Conservation (phyloP, 768 basidiomycete species). For the Artomyces pyxidatus region DNA sequence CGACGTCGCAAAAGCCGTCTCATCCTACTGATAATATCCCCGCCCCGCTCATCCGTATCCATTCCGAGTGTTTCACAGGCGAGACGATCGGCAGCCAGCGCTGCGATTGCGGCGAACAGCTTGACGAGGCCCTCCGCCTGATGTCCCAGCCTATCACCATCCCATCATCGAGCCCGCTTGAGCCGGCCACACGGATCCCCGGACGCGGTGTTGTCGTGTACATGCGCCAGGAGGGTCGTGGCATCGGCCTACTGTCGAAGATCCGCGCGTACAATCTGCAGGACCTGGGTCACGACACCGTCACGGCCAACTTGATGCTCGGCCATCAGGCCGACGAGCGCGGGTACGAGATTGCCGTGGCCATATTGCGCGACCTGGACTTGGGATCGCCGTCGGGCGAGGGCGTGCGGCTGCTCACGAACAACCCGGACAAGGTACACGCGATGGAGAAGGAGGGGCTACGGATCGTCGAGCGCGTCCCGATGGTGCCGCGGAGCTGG, state of each 20-base stretch:
- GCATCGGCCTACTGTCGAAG: constrained; percentile 93
- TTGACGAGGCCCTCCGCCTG: constrained; percentile 92
- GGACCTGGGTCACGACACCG: constrained; percentile 98
- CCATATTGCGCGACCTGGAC: constrained; percentile 83
- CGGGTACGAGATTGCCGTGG: constrained; percentile 85
- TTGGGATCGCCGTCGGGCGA: constrained; percentile 49
- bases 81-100: constrained; percentile 98
- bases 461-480: constrained; percentile 70
- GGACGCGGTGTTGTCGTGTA: constrained; percentile 93
- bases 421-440: constrained; percentile 95
- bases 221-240: constrained; percentile 94
- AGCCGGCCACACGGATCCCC: constrained; percentile 41
- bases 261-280: constrained; percentile 97
- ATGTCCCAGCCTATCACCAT: constrained; percentile 65
- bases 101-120: constrained; percentile 97
- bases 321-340: constrained; percentile 93
- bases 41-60: constrained; percentile 84
- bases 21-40: constrained; percentile 33
- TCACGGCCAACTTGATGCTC: constrained; percentile 91
- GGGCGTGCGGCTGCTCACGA: constrained; percentile 79
- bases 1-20: constrained; percentile 13
- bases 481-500: constrained; percentile 96
- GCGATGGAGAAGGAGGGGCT: constrained; percentile 83
- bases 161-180: constrained; percentile 26
- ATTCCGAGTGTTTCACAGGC: constrained; percentile 98